Evolutionary conservation across 768 basidiomycete genomes (phyloP), one percentile per base, ranked within the genome.

Genomic region (Rhizopogon rudus): DNA sequence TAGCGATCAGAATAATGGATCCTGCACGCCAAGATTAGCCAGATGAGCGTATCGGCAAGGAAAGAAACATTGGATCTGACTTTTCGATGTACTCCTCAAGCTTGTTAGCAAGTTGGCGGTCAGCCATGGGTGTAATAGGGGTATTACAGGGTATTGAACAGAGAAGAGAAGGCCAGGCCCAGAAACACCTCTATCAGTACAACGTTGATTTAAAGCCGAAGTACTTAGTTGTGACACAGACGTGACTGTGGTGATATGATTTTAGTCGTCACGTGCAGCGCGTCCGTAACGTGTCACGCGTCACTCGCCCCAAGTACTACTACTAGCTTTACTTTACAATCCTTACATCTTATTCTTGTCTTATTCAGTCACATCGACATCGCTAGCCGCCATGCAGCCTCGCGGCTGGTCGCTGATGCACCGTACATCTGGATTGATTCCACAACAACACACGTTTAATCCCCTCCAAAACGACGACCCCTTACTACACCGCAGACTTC

Each of bases 1-100:
- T 98, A 94, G 59, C 91, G 86, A 71, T 93, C 90, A 57, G 91
- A 93, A 67, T 93, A 93, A 65, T 91, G 87, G 63, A 93, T 93
- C 69, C 91, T 93, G 61, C 20, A 41, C 52, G 44, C 28, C 42
- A 53, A 52, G 50, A 53, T 29, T 52, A 44, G 52, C 20, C 37
- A 49, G 55, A 59, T 61, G 43, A 57, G 54, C 60, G 54, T 63
- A 63, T 54, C 56, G 54, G 54, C 17, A n/a, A 51, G 53, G 12
- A 57, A 45, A 22, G 57, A 60, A 42, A 53, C n/a, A 22, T n/a
- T 20, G 55, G 10, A 53, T 64, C 73, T 56, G 61, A 87, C 89
- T 86, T 90, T 66, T 88, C 86, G 53, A 90, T 87, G 65, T 86
- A 89, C 66, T 91, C 88, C 61, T 89, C 84, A 22, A 88, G 74